These are phyloP conservation scores for Thozetella sp. DNA, from an alignment of 495 filamentous ascomycete species.

Conservation along the genomic window DNA sequence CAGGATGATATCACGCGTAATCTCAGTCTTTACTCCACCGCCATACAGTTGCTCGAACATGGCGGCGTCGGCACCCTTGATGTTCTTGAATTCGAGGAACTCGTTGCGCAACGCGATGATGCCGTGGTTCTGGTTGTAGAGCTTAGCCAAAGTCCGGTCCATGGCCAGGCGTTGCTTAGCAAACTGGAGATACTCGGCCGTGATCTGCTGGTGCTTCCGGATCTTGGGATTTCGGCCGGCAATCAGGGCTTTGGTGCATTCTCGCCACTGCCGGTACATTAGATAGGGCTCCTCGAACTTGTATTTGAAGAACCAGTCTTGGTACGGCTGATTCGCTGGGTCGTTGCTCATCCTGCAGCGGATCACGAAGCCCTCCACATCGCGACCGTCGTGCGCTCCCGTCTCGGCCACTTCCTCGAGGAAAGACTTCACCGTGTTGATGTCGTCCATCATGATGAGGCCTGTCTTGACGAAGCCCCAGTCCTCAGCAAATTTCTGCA, in stretches of 20 bases:
- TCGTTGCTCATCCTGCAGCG: constrained; percentile 69
- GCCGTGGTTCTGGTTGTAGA: constrained; percentile 88
- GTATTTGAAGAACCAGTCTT: constrained; percentile 99
- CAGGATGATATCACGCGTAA: constrained; percentile 69
- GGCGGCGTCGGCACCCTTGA: constrained; percentile 77
- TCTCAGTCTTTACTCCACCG: constrained; percentile 32
- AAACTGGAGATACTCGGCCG: constrained; percentile 85
- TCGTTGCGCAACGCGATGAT: constrained; percentile 89
- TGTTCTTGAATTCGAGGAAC: constrained; percentile 76
- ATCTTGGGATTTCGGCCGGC: constrained; percentile 69
- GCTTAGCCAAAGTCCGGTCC: constrained; percentile 61
- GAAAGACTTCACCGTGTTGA: constrained; percentile 73
- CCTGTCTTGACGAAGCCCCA: constrained; percentile 95
- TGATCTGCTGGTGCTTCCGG: constrained; percentile 88
- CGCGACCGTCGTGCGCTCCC: constrained; percentile 83
- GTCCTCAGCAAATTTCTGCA: constrained; percentile 85
- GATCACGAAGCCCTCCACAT: constrained; percentile 96
- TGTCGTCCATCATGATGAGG: constrained; percentile 74
- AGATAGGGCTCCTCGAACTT: constrained; percentile 99
- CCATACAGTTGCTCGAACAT: constrained; percentile 36
- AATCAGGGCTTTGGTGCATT: constrained; percentile 92
- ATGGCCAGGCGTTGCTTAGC: constrained; percentile 71
- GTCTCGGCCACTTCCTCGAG: constrained; percentile 81
- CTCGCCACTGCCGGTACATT: constrained; percentile 98
- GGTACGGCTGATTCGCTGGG: constrained; percentile 44